Conservation (phyloP, 2,329 filamentous ascomycete species). For the Fusarium setosum region DNA sequence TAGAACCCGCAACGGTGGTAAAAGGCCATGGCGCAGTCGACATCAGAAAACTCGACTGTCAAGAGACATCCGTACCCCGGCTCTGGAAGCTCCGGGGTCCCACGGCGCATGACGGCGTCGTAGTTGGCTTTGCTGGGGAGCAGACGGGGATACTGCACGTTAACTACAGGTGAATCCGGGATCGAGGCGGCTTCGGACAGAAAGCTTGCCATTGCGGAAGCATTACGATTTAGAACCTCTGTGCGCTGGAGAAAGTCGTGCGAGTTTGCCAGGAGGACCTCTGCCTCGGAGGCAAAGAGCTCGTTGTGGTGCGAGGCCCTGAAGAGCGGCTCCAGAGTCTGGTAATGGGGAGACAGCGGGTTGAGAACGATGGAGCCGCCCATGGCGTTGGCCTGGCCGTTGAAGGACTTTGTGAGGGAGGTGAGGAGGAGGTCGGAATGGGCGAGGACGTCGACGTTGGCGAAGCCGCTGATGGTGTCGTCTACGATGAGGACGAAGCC, state of each 20-base stretch:
- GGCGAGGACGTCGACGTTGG: conserved; percentile 62
- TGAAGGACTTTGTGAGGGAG: conserved; percentile 69
- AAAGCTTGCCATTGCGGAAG: conserved; percentile 53
- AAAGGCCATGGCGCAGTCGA: conserved; percentile 56
- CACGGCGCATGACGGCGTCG: conserved; percentile 50
- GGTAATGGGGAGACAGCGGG: conserved; percentile 56
- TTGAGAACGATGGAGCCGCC: conserved; percentile 63
- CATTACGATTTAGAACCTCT: conserved; percentile 55
- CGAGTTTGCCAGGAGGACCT: conserved; percentile 58
- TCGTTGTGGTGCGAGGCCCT: conserved; percentile 54
- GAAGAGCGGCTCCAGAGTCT: conserved; percentile 46
- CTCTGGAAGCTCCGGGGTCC: conserved; percentile 56
- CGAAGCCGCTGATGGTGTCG: conserved; percentile 60
- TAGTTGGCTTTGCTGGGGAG: conserved; percentile 46
- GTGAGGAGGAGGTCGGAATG: conserved; percentile 62
- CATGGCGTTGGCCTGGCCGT: conserved; percentile 66
- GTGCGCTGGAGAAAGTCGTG: conserved; percentile 55
- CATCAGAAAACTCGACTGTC: conserved; percentile 60
- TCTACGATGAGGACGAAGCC: conserved; percentile 59
- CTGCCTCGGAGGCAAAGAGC: conserved; percentile 59
- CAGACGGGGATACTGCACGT: conserved; percentile 58
- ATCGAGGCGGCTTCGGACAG: conserved; percentile 47
- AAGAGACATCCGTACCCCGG: conserved; percentile 68
- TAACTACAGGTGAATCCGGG: conserved; percentile 49
- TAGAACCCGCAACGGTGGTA: conserved; percentile 62